Conservation (phyloP, 2,329 filamentous ascomycete species). For the Sordariomycetes sp. region DNA sequence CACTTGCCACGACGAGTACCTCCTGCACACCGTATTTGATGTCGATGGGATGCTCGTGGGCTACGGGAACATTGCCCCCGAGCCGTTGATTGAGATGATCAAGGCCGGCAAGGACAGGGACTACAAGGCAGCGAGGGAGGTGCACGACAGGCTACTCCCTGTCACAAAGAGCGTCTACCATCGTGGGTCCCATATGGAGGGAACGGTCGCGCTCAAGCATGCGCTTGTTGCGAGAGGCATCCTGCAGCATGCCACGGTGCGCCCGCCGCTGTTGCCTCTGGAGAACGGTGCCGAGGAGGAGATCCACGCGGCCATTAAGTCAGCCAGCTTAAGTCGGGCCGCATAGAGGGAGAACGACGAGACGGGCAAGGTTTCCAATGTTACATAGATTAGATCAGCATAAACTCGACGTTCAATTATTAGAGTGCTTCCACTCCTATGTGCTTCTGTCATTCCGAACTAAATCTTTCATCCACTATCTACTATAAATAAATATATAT, state of each 20-base stretch:
- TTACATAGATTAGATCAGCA: too few species aligned
- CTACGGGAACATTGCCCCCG: conserved; percentile 40
- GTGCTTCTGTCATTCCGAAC: too few species aligned
- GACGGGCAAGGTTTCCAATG: neutral
- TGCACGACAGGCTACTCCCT: conserved; percentile 39
- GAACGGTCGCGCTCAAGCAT: conserved; percentile 39
- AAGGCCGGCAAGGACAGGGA: conserved; percentile 28
- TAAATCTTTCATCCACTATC: too few species aligned
- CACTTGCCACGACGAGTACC: conserved; percentile 41
- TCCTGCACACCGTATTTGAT: conserved; percentile 39
- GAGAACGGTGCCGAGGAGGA: conserved; percentile 28
- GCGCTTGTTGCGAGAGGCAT: conserved; percentile 36
- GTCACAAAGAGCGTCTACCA: conserved; percentile 44
- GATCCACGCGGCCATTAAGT: conserved; percentile 27
- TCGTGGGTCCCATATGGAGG: conserved; percentile 43
- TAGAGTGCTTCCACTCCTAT: too few species aligned
- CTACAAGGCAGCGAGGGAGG: conserved; percentile 24
- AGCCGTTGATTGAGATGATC: conserved; percentile 37
- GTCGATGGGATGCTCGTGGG: conserved; percentile 43
- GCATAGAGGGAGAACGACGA: conserved; percentile 3
- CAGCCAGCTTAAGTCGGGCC: conserved; percentile 13
- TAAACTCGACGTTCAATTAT: too few species aligned
- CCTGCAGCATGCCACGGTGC: conserved; percentile 37
- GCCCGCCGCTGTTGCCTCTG: conserved; percentile 34
- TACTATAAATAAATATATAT: too few species aligned